Evolutionary conservation across 2,329 filamentous ascomycete genomes (phyloP).

Genomic region (Fusarium sp.): DNA sequence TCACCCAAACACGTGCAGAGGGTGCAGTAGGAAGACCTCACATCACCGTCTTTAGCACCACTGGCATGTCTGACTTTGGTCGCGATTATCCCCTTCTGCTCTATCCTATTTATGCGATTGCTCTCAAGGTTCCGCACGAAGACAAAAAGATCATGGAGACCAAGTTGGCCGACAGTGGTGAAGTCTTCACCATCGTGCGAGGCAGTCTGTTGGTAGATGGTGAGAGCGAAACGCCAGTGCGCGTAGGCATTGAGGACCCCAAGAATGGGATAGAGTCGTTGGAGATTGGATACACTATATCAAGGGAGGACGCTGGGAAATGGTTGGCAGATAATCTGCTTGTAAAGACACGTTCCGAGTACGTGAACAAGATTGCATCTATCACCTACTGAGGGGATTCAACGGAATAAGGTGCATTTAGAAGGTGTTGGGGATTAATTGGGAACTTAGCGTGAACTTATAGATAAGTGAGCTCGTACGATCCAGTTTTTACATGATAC

Average conservation of each 20-base stretch:
- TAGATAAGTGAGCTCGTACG: background rate
- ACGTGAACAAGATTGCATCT: constrained; percentile 47
- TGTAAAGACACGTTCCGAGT: constrained; percentile 34
- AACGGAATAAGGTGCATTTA: too few relatives aligned
- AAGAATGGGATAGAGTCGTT: constrained; percentile 43
- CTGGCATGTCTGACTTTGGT: constrained; percentile 48
- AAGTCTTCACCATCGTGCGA: constrained; percentile 50
- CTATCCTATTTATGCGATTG: constrained; percentile 53
- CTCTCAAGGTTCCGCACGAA: constrained; percentile 52
- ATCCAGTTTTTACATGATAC: fast-evolving
- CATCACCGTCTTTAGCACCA: constrained; percentile 50
- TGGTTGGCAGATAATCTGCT: constrained; percentile 56
- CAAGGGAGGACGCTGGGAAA: constrained; percentile 55
- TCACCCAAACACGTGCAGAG: constrained; percentile 43
- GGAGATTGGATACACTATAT: constrained; percentile 57
- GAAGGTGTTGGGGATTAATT: background rate
- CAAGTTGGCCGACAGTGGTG: constrained; percentile 38
- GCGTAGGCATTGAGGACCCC: constrained; percentile 52
- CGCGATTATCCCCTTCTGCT: constrained; percentile 55
- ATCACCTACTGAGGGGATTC: constrained; percentile 46
- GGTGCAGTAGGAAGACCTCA: constrained; percentile 44
- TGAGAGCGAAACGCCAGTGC: constrained; percentile 39
- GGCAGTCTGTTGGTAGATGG: constrained; percentile 49
- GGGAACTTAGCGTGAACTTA: background rate
- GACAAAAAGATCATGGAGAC: constrained; percentile 60